These are phyloP conservation scores for Spinacia oleracea DNA, from an alignment of 179 eudicot genomes.

Conservation along the genomic window DNA sequence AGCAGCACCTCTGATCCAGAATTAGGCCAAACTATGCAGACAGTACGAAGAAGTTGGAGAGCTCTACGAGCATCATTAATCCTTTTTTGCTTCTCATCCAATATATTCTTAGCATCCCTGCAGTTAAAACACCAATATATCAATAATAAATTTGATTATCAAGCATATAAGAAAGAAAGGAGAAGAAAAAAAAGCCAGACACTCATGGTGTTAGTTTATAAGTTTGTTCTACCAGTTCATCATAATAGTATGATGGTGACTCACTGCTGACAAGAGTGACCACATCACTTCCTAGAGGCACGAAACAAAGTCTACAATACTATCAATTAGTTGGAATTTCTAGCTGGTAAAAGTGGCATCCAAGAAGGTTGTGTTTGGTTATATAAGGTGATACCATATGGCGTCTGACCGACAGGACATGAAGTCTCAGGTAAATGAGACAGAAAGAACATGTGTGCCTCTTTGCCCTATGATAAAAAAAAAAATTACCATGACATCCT, in stretches of 20 bases:
- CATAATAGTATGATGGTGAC: not conserved
- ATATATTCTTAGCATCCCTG: constrained; percentile 67
- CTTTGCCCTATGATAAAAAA: not conserved
- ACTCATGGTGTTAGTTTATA: not conserved
- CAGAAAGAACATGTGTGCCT: not conserved
- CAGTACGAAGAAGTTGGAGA: constrained; percentile 55
- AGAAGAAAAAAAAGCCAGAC: not conserved
- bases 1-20: constrained; percentile 78
- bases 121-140: not conserved
- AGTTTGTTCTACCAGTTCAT: not conserved
- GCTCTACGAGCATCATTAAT: constrained; percentile 57
- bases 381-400: not conserved
- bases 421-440: not conserved
- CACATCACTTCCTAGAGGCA: not conserved
- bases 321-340: not conserved
- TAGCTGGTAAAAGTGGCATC: not conserved
- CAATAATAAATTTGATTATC: constrained; percentile 3
- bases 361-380: not conserved
- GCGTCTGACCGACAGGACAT: not conserved
- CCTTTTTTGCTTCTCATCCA: constrained; percentile 66
- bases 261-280: not conserved
- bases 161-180: not conserved
- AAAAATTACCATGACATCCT: not conserved
- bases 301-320: not conserved
- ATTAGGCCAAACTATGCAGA: constrained; percentile 74